Conservation (phyloP, 2,329 filamentous ascomycete species). For the Pseudogymnoascus sp. region DNA sequence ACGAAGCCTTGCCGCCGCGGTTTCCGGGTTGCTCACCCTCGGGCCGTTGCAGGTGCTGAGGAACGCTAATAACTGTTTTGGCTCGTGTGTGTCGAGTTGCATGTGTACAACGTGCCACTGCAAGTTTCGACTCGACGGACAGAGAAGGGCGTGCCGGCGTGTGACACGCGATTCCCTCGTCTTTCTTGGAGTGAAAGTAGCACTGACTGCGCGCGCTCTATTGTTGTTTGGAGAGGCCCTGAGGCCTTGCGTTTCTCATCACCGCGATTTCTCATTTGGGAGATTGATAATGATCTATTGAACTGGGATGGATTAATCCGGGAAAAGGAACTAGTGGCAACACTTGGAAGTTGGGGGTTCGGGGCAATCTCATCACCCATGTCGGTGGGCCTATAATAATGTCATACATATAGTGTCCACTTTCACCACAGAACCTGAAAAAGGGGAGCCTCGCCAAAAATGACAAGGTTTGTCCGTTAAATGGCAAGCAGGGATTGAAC, state of each 20-base stretch:
- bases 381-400: constrained; percentile 4
- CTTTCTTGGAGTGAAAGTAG: neutral
- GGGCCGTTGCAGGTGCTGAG: constrained; percentile 6
- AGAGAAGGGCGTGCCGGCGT: neutral
- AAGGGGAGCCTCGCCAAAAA: neutral
- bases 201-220: neutral
- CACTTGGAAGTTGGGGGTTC: neutral
- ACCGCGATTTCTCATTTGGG: neutral
- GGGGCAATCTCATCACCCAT: constrained; percentile 4
- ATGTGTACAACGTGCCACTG: constrained; percentile 1
- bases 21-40: neutral
- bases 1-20: neutral
- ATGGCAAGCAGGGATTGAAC: neutral
- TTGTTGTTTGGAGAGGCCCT: neutral
- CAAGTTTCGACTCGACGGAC: neutral
- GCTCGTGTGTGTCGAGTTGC: neutral
- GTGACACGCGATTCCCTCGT: neutral
- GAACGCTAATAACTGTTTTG: neutral
- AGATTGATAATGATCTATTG: neutral
- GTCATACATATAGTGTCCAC: constrained; percentile 6
- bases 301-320: neutral
- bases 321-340: neutral
- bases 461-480: neutral
- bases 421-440: neutral
- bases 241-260: neutral